Conservation (phyloP, 148 eudicot species). For the Amaranthus hypochondriacus region DNA sequence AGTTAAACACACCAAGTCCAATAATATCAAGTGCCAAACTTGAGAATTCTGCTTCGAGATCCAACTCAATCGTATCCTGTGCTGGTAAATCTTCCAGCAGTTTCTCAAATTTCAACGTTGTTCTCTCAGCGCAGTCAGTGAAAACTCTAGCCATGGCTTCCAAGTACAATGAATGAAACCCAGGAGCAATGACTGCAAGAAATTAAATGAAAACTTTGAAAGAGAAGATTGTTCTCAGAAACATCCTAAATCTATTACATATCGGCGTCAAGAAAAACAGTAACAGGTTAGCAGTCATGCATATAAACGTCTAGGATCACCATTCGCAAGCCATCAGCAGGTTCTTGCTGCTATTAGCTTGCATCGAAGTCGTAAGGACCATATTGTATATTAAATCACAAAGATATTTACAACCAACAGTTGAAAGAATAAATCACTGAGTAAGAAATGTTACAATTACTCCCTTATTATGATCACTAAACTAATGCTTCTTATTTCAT, state of each 20-base stretch:
- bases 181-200: constrained; percentile 92
- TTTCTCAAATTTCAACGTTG: constrained; percentile 65
- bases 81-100: constrained; percentile 47
- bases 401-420: constrained; percentile 5
- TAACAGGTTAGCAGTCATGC: background rate
- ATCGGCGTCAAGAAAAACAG: background rate
- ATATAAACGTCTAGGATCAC: background rate
- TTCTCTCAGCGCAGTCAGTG: constrained; percentile 68
- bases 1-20: constrained; percentile 96
- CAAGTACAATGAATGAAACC: constrained; percentile 87
- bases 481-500: no score
- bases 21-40: constrained; percentile 97
- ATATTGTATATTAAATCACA: background rate
- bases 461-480: background rate
- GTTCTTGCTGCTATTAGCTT: background rate
- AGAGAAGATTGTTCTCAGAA: background rate
- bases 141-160: constrained; percentile 91
- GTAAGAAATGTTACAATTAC: background rate
- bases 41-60: constrained; percentile 96
- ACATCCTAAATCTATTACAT: constrained; percentile 1
- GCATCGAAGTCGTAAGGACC: background rate
- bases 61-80: constrained; percentile 56
- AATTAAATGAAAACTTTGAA: background rate
- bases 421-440: background rate
- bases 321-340: background rate